Conservation (phyloP, 257 asterid species). For the Apocynum venetum region DNA sequence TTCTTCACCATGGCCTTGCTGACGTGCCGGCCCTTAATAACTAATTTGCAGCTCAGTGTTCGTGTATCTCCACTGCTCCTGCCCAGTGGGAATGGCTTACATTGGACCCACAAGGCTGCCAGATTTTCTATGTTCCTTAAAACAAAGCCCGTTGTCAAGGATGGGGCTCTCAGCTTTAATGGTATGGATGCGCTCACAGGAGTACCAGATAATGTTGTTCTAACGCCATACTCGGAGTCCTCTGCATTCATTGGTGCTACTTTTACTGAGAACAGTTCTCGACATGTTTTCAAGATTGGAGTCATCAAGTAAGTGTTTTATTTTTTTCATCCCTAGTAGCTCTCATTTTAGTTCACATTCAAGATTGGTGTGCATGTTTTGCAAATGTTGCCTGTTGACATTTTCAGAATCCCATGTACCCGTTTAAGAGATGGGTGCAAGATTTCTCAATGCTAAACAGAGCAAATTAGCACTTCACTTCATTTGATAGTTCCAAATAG, state of each 20-base stretch:
- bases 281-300: conserved; percentile 53
- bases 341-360: neutral
- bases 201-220: conserved; percentile 41
- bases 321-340: neutral
- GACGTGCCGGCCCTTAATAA: conserved; percentile 37
- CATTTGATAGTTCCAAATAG: neutral
- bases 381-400: neutral
- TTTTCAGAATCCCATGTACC: neutral
- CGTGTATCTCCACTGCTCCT: conserved; percentile 9
- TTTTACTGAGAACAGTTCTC: conserved; percentile 25
- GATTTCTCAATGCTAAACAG: neutral
- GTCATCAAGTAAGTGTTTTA: conserved; percentile 35
- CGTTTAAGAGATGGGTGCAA: neutral
- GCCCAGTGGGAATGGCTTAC: conserved; percentile 33
- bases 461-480: neutral
- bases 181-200: conserved; percentile 43
- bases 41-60: neutral
- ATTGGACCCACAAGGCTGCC: neutral
- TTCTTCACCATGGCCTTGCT: conserved; percentile 4
- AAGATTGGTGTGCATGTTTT: neutral
- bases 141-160: conserved; percentile 35
- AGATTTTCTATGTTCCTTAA: conserved; percentile 10
- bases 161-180: conserved; percentile 46
- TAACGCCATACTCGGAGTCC: conserved; percentile 34
- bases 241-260: conserved; percentile 54